phyloP scores from a whole-genome alignment of 257 asterid genomes.

The Nicotiana undulata region DNA sequence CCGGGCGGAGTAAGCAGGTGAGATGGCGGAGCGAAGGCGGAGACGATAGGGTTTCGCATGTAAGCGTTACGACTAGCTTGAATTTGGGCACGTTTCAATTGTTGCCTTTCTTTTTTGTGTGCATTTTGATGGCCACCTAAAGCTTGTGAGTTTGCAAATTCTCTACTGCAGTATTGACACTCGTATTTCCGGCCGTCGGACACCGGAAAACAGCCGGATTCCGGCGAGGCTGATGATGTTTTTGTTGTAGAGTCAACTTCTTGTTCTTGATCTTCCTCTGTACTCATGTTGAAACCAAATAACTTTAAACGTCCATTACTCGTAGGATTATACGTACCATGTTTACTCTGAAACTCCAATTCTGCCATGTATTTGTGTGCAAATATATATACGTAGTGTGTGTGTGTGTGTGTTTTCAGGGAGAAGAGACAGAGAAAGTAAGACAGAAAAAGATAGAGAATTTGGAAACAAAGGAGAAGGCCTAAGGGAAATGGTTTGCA shows the following conservation, averaged over 20 bases:
- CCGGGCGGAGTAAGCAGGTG: constrained; percentile 67
- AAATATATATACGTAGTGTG: neutral
- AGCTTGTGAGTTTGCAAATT: constrained; percentile 93
- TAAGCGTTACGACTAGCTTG: constrained; percentile 81
- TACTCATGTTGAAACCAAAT: constrained; percentile 65
- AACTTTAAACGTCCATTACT: constrained; percentile 52
- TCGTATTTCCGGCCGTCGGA: constrained; percentile 79
- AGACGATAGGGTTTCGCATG: constrained; percentile 81
- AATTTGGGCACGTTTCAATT: constrained; percentile 81
- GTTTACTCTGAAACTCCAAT: constrained; percentile 33
- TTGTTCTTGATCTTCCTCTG: constrained; percentile 30
- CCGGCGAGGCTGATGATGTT: constrained; percentile 35
- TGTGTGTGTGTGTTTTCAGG: neutral
- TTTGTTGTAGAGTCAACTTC: constrained; percentile 40
- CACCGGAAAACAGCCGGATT: constrained; percentile 26
- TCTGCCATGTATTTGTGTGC: constrained; percentile 37
- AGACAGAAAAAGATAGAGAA: constrained; percentile 12
- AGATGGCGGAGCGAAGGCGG: constrained; percentile 79
- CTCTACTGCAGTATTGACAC: constrained; percentile 92
- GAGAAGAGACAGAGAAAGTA: neutral
- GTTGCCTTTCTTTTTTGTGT: constrained; percentile 89
- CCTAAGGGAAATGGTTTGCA: constrained; percentile 30
- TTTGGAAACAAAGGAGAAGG: constrained; percentile 1
- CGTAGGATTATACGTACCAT: constrained; percentile 17
- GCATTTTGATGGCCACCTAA: constrained; percentile 99